Conservation (phyloP, 176 grass and related monocot species). For the Tillandsia fasciculata region DNA sequence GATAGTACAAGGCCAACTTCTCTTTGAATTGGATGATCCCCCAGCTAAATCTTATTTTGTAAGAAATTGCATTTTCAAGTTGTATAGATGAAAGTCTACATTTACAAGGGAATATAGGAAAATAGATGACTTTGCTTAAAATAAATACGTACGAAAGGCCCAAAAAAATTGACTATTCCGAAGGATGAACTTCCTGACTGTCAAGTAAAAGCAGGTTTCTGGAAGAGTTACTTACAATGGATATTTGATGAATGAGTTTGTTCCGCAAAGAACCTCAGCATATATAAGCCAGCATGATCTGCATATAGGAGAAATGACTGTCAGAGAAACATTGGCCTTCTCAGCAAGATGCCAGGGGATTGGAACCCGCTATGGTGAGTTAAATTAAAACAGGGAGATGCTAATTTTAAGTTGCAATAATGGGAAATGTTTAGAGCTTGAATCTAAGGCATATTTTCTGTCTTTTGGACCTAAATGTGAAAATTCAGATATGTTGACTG, state of each 20-base stretch:
- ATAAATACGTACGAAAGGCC: too few relatives aligned
- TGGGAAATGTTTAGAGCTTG: background rate
- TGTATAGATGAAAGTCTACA: background rate
- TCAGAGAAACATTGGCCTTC: conserved; percentile 63
- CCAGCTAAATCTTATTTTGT: too few relatives aligned
- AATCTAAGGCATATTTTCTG: background rate
- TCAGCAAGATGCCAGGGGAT: conserved; percentile 52
- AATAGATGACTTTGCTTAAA: too few relatives aligned
- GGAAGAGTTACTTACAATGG: conserved; percentile 49
- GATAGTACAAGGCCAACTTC: too few relatives aligned
- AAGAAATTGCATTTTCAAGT: too few relatives aligned
- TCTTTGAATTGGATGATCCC: too few relatives aligned
- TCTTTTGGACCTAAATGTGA: too few relatives aligned
- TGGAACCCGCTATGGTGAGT: conserved; percentile 38
- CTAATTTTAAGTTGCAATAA: background rate
- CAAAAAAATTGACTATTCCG: too few relatives aligned
- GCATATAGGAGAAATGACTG: conserved; percentile 69
- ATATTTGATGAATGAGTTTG: conserved; percentile 43
- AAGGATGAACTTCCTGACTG: too few relatives aligned
- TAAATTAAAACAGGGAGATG: background rate
- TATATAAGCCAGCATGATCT: conserved; percentile 63
- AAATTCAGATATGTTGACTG: conserved; percentile 9
- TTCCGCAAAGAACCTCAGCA: conserved; percentile 48
- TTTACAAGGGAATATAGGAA: too few relatives aligned
- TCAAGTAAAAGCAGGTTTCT: conserved; percentile 21